Conservation (phyloP, 2,329 filamentous ascomycete genomes). For the Neophaeococcomyces aloes region DNA sequence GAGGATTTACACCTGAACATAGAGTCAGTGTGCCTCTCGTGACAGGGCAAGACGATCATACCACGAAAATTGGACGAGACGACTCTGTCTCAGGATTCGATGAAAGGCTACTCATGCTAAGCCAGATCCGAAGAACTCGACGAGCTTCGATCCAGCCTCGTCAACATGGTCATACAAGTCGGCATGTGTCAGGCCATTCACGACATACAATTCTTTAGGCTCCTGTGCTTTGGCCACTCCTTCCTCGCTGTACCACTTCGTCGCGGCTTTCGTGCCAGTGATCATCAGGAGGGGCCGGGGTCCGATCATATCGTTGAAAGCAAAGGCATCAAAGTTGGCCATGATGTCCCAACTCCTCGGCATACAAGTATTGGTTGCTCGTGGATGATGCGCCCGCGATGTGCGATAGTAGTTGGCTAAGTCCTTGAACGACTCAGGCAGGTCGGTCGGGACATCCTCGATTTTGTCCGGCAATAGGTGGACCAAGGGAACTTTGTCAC, state of each 20-base stretch:
- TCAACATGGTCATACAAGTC: conserved; percentile 31
- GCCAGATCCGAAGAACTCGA: conserved; percentile 18
- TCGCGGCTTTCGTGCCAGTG: conserved; percentile 9
- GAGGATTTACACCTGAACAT: no score
- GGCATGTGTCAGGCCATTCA: conserved; percentile 27
- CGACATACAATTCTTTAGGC: conserved; percentile 30
- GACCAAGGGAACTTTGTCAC: conserved; percentile 19
- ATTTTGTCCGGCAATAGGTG: conserved; percentile 16
- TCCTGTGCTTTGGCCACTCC: conserved; percentile 18
- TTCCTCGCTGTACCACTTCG: conserved; percentile 14
- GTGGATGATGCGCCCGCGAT: conserved; percentile 14
- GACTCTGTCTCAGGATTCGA: no score
- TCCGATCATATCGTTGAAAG: conserved; percentile 20
- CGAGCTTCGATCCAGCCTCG: conserved; percentile 13
- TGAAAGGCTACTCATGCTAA: no score
- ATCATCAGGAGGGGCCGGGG: conserved; percentile 24
- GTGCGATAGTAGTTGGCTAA: conserved; percentile 22
- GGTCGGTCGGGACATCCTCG: conserved; percentile 9
- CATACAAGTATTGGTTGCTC: conserved; percentile 17
- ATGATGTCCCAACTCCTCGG: conserved; percentile 21
- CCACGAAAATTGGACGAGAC: no score
- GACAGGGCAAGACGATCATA: no score
- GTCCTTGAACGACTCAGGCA: conserved; percentile 9
- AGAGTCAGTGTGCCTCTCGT: no score
- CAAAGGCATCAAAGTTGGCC: conserved; percentile 22